Percentiles rank a stretch among this genome's conserved stretches.
Conservation (phyloP, 345 rosid species). For the Gynandropsis gynandra region DNA sequence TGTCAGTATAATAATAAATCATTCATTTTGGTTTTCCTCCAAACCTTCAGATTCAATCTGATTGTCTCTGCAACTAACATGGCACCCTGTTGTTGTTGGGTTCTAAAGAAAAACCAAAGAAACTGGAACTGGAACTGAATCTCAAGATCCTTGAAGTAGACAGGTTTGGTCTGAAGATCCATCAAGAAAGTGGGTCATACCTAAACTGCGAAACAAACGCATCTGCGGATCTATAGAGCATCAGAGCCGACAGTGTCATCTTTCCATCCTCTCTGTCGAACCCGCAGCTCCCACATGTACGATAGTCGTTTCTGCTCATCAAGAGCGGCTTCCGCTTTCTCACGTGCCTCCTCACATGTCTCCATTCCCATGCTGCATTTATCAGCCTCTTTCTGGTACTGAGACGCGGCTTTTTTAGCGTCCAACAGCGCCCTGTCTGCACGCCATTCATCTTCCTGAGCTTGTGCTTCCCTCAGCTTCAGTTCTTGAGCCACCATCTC, state of each 20-base stretch:
- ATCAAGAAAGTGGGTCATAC: too few relatives aligned
- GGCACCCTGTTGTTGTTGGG: too few relatives aligned
- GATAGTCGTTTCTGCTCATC: slow-evolving; percentile 40
- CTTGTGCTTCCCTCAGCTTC: slow-evolving; percentile 47
- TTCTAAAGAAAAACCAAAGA: too few relatives aligned
- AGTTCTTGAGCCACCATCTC: slow-evolving; percentile 45
- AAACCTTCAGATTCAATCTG: too few relatives aligned
- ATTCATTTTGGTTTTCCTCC: too few relatives aligned
- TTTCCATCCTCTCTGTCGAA: slow-evolving; percentile 41
- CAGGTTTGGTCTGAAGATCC: too few relatives aligned
- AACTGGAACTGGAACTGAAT: too few relatives aligned
- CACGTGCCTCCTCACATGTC: slow-evolving; percentile 63
- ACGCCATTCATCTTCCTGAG: slow-evolving; percentile 36
- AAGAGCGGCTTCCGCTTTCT: slow-evolving; percentile 44
- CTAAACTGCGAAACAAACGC: too few relatives aligned
- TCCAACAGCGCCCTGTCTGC: slow-evolving; percentile 48
- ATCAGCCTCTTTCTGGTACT: slow-evolving; percentile 62
- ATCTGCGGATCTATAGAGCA: slow-evolving; percentile 1
- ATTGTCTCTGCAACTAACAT: too few relatives aligned
- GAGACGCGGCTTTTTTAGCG: slow-evolving; percentile 59
- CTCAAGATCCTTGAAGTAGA: too few relatives aligned
- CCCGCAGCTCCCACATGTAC: slow-evolving; percentile 39
- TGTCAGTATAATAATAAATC: too few relatives aligned
- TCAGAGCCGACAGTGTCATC: slow-evolving; percentile 21
- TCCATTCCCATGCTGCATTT: slow-evolving; percentile 67